These are phyloP conservation scores for Elsinoe perseae DNA, from an alignment of 2,329 filamentous ascomycete species.

Conservation along the genomic window DNA sequence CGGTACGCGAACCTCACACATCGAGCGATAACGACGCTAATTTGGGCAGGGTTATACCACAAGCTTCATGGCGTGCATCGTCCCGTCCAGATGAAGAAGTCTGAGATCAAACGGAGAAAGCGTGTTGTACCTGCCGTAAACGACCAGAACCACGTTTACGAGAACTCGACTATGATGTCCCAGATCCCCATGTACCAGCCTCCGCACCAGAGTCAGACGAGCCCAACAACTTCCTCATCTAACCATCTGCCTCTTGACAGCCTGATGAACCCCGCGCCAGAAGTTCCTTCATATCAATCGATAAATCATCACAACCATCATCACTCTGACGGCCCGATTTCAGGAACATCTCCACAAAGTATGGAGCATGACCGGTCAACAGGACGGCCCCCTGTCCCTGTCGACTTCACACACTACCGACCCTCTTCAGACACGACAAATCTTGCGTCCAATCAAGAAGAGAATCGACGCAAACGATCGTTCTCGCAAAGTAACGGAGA, in stretches of 20 bases:
- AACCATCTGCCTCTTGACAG: neutral
- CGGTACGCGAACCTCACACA: conserved; percentile 52
- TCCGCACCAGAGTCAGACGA: conserved; percentile 36
- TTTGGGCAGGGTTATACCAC: conserved; percentile 70
- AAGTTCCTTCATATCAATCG: conserved; percentile 8
- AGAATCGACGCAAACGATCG: conserved; percentile 52
- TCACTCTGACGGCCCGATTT: neutral
- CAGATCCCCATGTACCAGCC: conserved; percentile 25
- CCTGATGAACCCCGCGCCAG: conserved; percentile 9
- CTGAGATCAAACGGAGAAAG: conserved; percentile 91
- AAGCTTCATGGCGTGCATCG: conserved; percentile 91
- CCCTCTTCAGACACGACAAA: neutral
- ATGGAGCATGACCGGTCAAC: neutral
- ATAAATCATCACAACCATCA: conserved; percentile 7
- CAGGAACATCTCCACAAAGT: conserved; percentile 2
- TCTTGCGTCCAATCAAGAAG: conserved; percentile 19
- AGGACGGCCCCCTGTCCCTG: conserved; percentile 26
- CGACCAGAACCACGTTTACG: conserved; percentile 36
- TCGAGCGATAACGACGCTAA: conserved; percentile 16
- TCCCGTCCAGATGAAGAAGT: conserved; percentile 97
- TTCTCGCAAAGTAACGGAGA: conserved; percentile 52
- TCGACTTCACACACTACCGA: conserved; percentile 31
- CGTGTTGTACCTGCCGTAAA: conserved; percentile 74
- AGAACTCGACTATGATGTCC: neutral
- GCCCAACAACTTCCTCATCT: conserved; percentile 1